Evolutionary conservation across 2,329 filamentous ascomycete species (phyloP), one percentile per base, ranked within the genome.

Genomic region (Falciphora oryzae): DNA sequence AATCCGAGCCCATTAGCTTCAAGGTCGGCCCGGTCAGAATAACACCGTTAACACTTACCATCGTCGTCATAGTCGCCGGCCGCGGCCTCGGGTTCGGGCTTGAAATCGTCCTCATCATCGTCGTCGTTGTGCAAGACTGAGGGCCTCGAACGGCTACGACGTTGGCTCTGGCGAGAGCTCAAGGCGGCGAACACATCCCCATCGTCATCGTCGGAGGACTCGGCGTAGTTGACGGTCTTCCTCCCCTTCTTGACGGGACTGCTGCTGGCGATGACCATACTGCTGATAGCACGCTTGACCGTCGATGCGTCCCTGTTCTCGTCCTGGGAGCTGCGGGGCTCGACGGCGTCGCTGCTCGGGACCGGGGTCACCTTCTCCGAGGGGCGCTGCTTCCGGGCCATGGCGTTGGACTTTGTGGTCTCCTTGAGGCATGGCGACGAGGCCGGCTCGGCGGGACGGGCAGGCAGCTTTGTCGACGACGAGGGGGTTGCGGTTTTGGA

Each of bases 201-300:
- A 62, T 92, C 89, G 16, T 92, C 89, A 63, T 92, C 89, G 59
- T 91, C 90, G 59, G 91, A 92, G 1, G 91, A 93, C 72, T 97
- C 93, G 68, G 90, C 89, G 74, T 98, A 98, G 74, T 84, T 95
- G 69, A 71, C 83, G 0, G 75, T 74, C 72, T 84, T 86, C 70
- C 81, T 85, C 4, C 73, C 92, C 83, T 93, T 93, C 72, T 93
- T 86, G 22, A 89, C 88, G 1, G 93, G 93, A 72, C 93, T 96
- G 73, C 87, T 90, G 4, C 79, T 81, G 57, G 62, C 62, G 57
- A 63, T 59, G 32, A 38, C 62, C 62, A 63, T 29, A 22, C 27
- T 79, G 75, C 31, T 28, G 56, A 59, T 57, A 3, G 53, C 61
- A 81, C 81, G 70, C 81, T 83, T 81, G 67, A 72, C 68, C 57